A percentile compares a stretch with the other conserved stretches of the same genome.
Evolutionary conservation across 1,284 basidiomycete species (phyloP).

Genomic region (Malassezia caprae): DNA sequence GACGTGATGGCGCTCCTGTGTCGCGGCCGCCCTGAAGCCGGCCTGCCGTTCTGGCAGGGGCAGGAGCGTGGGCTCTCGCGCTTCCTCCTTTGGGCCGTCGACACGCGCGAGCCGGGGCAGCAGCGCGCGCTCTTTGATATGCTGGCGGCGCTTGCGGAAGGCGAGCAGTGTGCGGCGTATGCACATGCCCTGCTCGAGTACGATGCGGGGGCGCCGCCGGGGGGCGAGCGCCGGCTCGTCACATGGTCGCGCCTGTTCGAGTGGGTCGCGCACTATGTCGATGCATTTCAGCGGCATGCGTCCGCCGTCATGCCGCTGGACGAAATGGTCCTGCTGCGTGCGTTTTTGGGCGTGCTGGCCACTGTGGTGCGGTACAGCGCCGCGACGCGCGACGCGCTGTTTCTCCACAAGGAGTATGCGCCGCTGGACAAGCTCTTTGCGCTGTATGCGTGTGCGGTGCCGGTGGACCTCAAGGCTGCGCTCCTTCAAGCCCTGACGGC

Average conservation of each 20-base stretch:
- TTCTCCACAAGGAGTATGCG: conserved; percentile 59
- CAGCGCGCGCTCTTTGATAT: conserved; percentile 44
- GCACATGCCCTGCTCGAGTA: conserved; percentile 37
- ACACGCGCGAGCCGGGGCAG: conserved; percentile 41
- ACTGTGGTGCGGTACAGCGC: conserved; percentile 69
- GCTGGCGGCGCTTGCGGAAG: conserved; percentile 39
- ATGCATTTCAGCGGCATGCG: conserved; percentile 23
- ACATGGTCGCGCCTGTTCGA: conserved; percentile 45
- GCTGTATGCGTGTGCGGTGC: conserved; percentile 49
- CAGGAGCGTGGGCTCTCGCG: conserved; percentile 50
- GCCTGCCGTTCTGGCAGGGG: conserved; percentile 38
- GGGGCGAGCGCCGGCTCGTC: conserved; percentile 32
- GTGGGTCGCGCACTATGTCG: conserved; percentile 45
- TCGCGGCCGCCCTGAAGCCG: conserved; percentile 32
- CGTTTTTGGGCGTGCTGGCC: conserved; percentile 70
- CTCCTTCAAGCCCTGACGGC: conserved; percentile 73
- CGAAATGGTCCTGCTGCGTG: conserved; percentile 66
- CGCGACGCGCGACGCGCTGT: conserved; percentile 67
- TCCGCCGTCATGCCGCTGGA: conserved; percentile 56
- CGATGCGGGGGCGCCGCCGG: conserved; percentile 20
- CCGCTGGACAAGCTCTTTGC: conserved; percentile 65
- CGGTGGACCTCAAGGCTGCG: conserved; percentile 81
- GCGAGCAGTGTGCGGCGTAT: conserved; percentile 41
- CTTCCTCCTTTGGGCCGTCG: conserved; percentile 45
- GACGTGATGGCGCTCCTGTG: conserved; percentile 40